Base-by-base conservation (phyloP, 805 yeast genomes). In the Grigorovia humatica region DNA sequence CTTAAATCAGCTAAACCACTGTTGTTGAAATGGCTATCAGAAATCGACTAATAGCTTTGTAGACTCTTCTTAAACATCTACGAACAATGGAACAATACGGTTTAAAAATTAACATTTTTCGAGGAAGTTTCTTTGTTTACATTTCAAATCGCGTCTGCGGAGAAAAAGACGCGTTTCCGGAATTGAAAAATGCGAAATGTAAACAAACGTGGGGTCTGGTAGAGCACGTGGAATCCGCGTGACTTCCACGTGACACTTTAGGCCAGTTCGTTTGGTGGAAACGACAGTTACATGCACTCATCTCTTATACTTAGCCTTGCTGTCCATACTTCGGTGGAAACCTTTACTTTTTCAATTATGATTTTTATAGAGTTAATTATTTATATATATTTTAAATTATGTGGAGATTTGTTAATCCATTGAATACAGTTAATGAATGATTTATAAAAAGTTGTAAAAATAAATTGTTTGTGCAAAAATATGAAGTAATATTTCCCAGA, bases 291-390 rank as follows among this genome's bases (percentile, higher is more conserved):
- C 3, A 4, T 23, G 27, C 27, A 23, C 6, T 23, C 27, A 23
- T 23, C 27, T 23, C 27, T 23, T 6, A 23, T 23, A 23, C 27
- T 23, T 6, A 23, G 6, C 6, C 27, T 23, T 23, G 27, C 6
- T 23, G 6, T 6, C n/a, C n/a, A n/a, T 23, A 23, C 27, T 23
- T 23, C 27, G 27, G 6, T 23, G 27, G n/a, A 23, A 6, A 15
- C 18, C 42, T 38, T n/a, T 38, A 38, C 12, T 15, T 38, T 38
- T 38, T 38, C 42, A n/a, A 38, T 38, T 38, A 38, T 38, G 12
- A 38, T 38, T 58, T 64, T 63, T 64, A 64, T 65, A 64, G 62
- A 60, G 35, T 23, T 23, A 23, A 15, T 48, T 49, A 49, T 44
- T 58, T 62, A 63, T 59, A 55, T 51, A 38, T 38, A 32, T 32